These are phyloP conservation scores for Cystofilobasidium macerans DNA, from an alignment of 768 basidiomycete genomes.

Conservation along the genomic window DNA sequence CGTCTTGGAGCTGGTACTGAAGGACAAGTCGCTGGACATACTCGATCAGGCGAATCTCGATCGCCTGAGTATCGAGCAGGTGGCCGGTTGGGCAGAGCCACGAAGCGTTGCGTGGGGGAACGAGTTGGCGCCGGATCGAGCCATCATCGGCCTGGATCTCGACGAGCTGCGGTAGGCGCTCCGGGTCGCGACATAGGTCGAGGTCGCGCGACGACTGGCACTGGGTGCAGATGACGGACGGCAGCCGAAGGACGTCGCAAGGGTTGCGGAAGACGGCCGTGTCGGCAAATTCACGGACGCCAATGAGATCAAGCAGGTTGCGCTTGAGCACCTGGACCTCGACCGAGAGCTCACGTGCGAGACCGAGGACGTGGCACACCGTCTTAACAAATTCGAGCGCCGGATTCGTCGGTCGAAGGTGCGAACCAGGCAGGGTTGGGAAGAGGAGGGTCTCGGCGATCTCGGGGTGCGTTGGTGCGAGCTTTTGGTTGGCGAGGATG, in stretches of 20 bases:
- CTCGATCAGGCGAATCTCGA: conserved; percentile 77
- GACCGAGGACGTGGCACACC: conserved; percentile 63
- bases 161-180: conserved; percentile 51
- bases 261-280: conserved; percentile 84
- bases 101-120: conserved; percentile 41
- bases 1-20: conserved; percentile 74
- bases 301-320: conserved; percentile 76
- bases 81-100: conserved; percentile 52
- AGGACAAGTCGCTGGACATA: conserved; percentile 59
- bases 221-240: conserved; percentile 75
- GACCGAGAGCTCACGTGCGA: conserved; percentile 68
- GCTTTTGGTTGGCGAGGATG: conserved; percentile 39
- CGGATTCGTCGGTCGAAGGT: conserved; percentile 67
- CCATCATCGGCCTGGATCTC: conserved; percentile 18
- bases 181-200: conserved; percentile 87
- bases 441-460: conserved; percentile 54
- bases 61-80: conserved; percentile 76
- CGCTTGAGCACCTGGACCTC: conserved; percentile 82
- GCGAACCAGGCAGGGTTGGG: conserved; percentile 75
- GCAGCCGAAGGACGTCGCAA: conserved; percentile 65
- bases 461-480: conserved; percentile 47
- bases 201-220: conserved; percentile 54
- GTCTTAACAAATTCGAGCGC: conserved; percentile 82
- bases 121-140: conserved; percentile 26
- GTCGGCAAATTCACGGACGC: conserved; percentile 71